These are phyloP conservation scores for Aspergillus ochraceus DNA, from an alignment of 2,329 filamentous ascomycete genomes.

Conservation along the genomic window DNA sequence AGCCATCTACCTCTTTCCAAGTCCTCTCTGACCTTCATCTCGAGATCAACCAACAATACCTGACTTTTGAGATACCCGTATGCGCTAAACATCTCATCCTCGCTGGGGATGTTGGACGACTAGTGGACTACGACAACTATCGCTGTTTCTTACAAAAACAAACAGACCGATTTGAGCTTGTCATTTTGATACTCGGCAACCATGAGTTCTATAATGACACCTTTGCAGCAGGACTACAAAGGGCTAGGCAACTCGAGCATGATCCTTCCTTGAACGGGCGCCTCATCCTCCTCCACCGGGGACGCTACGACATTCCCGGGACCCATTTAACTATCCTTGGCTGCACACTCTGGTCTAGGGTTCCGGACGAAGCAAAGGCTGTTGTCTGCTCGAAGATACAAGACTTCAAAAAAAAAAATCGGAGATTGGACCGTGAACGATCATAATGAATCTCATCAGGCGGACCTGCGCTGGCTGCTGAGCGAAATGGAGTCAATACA, in stretches of 20 bases:
- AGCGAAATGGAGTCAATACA: conserved; percentile 33
- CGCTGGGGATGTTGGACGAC: conserved; percentile 25
- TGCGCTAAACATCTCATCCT: conserved; percentile 25
- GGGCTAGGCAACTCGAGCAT: conserved; percentile 27
- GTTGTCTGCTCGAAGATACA: conserved; percentile 49
- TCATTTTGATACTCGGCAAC: conserved; percentile 29
- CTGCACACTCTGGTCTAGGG: conserved; percentile 58
- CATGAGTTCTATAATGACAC: conserved; percentile 30
- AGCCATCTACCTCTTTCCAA: conserved; percentile 20
- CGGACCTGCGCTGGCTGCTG: conserved; percentile 55
- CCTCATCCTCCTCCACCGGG: conserved; percentile 28
- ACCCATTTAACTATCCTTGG: conserved; percentile 53
- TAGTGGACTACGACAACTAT: conserved; percentile 27
- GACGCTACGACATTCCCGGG: conserved; percentile 24
- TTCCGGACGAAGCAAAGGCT: conserved; percentile 42
- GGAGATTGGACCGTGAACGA: conserved; percentile 52
- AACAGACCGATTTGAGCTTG: conserved; percentile 17
- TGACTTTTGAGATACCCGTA: conserved; percentile 21
- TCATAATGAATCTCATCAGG: conserved; percentile 51
- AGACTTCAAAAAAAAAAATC: conserved; percentile 58
- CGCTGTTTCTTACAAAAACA: conserved; percentile 24
- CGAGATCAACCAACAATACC: conserved; percentile 29
- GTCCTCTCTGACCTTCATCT: conserved; percentile 34
- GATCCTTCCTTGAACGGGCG: conserved; percentile 27
- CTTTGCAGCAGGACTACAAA: conserved; percentile 21